Conservation (phyloP, 2,329 filamentous ascomycete species). For the Sordariomycetes sp. region DNA sequence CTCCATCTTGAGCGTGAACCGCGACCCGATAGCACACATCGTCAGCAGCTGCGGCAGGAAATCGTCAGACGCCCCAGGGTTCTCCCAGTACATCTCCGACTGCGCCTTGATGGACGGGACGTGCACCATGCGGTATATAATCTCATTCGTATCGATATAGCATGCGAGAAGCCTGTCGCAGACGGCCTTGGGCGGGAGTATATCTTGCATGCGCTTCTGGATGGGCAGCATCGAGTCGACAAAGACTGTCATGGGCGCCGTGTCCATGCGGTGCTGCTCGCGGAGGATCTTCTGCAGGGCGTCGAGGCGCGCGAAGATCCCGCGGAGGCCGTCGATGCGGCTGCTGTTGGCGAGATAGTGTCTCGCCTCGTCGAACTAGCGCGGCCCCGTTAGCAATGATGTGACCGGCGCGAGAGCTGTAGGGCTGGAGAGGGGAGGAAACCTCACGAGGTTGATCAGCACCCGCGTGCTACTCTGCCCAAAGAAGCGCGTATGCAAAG, state of each 20-base stretch:
- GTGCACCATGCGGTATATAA: constrained; percentile 39
- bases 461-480: constrained; percentile 39
- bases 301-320: constrained; percentile 29
- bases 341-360: constrained; percentile 30
- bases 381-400: constrained; percentile 5
- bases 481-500: constrained; percentile 33
- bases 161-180: constrained; percentile 36
- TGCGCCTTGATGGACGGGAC: constrained; percentile 35
- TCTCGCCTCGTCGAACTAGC: constrained; percentile 39
- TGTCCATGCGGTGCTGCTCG: constrained; percentile 29
- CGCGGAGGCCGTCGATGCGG: constrained; percentile 23
- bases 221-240: constrained; percentile 46
- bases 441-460: constrained; percentile 36
- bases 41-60: constrained; percentile 41
- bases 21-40: constrained; percentile 37
- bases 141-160: constrained; percentile 37
- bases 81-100: constrained; percentile 38
- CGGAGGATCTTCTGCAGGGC: constrained; percentile 33
- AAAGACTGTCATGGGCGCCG: constrained; percentile 39
- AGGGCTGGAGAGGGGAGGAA: constrained; percentile 1
- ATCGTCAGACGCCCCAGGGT: constrained; percentile 27
- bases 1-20: constrained; percentile 34
- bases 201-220: constrained; percentile 42
- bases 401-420: background rate
- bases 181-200: constrained; percentile 33